Conservation (phyloP, 495 filamentous ascomycete genomes). For the Penicillium riverlandense region DNA sequence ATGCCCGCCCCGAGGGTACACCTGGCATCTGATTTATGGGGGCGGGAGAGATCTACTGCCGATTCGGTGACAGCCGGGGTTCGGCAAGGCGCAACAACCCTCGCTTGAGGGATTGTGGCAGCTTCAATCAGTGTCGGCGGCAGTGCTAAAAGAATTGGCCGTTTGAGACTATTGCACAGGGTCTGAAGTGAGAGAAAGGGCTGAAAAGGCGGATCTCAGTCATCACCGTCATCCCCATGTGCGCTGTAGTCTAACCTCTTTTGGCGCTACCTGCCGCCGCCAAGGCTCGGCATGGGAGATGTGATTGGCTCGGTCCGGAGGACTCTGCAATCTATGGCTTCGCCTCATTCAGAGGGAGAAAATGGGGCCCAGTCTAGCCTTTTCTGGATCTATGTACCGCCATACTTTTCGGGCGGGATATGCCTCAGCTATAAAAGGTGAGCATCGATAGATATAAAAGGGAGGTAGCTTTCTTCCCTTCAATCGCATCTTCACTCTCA, state of each 20-base stretch:
- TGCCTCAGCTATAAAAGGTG: too few species aligned
- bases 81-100: too few species aligned
- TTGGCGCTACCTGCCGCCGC: slow-evolving; percentile 11
- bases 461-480: neutral
- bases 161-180: too few species aligned
- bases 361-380: neutral
- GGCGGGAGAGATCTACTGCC: neutral
- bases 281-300: neutral
- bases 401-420: too few species aligned
- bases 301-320: neutral
- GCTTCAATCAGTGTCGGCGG: too few species aligned
- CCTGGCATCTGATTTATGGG: slow-evolving; percentile 34
- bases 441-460: neutral
- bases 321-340: neutral
- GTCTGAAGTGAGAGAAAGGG: neutral
- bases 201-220: neutral
- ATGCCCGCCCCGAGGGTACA: slow-evolving; percentile 40
- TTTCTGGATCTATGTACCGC: slow-evolving; percentile 1
- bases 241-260: slow-evolving; percentile 8
- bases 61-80: too few species aligned
- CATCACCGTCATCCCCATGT: slow-evolving; percentile 1
- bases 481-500: neutral
- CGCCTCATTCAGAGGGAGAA: slow-evolving; percentile 6
- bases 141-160: too few species aligned
- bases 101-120: too few species aligned